These are phyloP conservation scores for Neoconidiobolus thromboides DNA, from an alignment of 371 early-diverging fungal genomes.

Conservation along the genomic window DNA sequence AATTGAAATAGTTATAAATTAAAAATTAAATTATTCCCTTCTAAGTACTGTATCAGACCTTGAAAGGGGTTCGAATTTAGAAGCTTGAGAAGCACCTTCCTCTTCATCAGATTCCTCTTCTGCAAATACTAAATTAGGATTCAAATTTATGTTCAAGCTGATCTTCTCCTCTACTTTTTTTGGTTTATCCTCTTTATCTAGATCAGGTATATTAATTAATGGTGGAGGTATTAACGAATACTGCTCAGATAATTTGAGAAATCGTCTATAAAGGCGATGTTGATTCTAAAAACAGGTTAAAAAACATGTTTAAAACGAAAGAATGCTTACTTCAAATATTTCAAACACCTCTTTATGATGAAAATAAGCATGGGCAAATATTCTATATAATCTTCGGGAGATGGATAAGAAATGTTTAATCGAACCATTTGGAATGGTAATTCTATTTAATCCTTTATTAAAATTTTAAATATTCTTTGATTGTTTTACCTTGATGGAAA, in stretches of 20 bases:
- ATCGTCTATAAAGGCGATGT: conserved; percentile 55
- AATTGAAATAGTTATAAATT: too few species aligned
- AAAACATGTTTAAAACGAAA: neutral
- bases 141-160: too few species aligned
- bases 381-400: conserved; percentile 77
- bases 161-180: too few species aligned
- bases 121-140: too few species aligned
- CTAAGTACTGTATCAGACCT: too few species aligned
- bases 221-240: conserved; percentile 37
- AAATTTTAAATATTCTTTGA: neutral
- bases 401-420: conserved; percentile 70
- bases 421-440: conserved; percentile 49
- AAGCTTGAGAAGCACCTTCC: too few species aligned
- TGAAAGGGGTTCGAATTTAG: too few species aligned
- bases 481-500: conserved; percentile 46
- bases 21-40: too few species aligned
- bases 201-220: conserved; percentile 37
- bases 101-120: too few species aligned
- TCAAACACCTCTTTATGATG: conserved; percentile 79
- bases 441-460: conserved; percentile 18
- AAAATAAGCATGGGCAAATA: conserved; percentile 87
- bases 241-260: conserved; percentile 41
- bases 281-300: conserved; percentile 26
- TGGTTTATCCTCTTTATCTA: neutral
- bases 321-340: conserved; percentile 43